Conservation (phyloP, 1,284 basidiomycete species). For the Leccinum glutinopallens region DNA sequence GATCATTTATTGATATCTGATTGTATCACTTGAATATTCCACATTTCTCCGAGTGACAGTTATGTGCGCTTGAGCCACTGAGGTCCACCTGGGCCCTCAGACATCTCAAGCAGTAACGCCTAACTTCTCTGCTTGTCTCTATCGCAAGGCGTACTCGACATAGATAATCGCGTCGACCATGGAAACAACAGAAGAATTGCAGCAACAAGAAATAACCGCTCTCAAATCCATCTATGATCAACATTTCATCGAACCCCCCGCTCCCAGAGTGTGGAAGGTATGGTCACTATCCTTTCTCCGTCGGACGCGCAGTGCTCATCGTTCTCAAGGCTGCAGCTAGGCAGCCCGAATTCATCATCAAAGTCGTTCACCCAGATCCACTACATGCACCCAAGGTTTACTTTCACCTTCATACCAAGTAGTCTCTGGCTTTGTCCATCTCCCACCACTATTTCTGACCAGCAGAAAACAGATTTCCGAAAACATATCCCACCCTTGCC, state of each 20-base stretch:
- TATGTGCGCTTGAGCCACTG: constrained; percentile 74
- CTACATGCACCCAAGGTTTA: constrained; percentile 56
- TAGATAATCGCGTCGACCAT: constrained; percentile 38
- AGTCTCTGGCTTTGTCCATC: constrained; percentile 25
- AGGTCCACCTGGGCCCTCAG: constrained; percentile 66
- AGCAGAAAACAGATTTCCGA: constrained; percentile 59
- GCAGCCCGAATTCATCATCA: constrained; percentile 73
- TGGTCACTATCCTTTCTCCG: constrained; percentile 14
- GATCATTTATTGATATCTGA: constrained; percentile 11
- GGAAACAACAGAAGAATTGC: constrained; percentile 72
- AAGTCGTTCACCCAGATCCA: constrained; percentile 62
- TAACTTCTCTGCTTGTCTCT: constrained; percentile 23
- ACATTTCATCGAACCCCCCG: constrained; percentile 68
- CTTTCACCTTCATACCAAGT: constrained; percentile 72
- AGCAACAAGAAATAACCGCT: constrained; percentile 74
- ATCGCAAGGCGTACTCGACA: constrained; percentile 8
- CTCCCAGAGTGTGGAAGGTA: constrained; percentile 83
- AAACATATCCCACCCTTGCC: constrained; percentile 72
- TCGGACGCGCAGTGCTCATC: constrained; percentile 13
- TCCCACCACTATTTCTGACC: constrained; percentile 5
- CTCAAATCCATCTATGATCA: constrained; percentile 77
- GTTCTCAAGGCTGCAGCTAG: constrained; percentile 58
- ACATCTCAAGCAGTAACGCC: constrained; percentile 43
- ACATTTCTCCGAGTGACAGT: constrained; percentile 24
- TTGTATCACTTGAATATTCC: constrained; percentile 12